These are phyloP conservation scores for Sporothrix schenckii DNA, from an alignment of 2,329 filamentous ascomycete genomes.

Conservation along the genomic window DNA sequence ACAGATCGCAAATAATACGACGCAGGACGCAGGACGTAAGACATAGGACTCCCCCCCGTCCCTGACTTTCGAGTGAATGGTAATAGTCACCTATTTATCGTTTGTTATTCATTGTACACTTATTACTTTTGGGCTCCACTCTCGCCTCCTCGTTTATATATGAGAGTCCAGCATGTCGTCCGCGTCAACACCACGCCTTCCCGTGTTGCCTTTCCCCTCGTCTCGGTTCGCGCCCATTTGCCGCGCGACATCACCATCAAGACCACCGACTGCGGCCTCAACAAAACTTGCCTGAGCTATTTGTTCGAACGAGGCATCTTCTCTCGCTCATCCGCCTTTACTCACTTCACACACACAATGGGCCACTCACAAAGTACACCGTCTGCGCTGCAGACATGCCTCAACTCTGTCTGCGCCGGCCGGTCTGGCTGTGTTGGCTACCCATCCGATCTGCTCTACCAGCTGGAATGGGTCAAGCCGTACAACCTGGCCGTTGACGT, in stretches of 20 bases:
- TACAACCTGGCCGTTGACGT: slow-evolving; percentile 55
- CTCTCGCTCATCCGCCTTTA: neutral
- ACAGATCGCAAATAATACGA: slow-evolving; percentile 3
- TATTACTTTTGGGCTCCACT: neutral
- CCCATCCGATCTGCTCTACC: slow-evolving; percentile 50
- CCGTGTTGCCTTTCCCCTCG: neutral
- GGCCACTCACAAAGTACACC: slow-evolving; percentile 28
- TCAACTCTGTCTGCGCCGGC: slow-evolving; percentile 52
- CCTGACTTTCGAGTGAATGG: neutral
- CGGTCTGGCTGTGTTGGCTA: slow-evolving; percentile 53
- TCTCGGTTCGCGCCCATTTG: neutral
- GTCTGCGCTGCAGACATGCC: slow-evolving; percentile 43
- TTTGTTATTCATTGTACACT: neutral
- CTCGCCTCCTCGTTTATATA: slow-evolving; percentile 2
- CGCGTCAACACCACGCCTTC: neutral
- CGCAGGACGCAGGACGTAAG: neutral
- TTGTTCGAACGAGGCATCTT: no score
- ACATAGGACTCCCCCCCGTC: neutral
- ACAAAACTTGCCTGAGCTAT: neutral
- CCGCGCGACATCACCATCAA: neutral
- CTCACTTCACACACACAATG: neutral
- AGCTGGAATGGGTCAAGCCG: slow-evolving; percentile 54
- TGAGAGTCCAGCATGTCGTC: slow-evolving; percentile 2
- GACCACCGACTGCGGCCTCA: neutral
- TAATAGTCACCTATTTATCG: no score